phyloP scores from a whole-genome alignment of 2,329 filamentous ascomycete genomes.

The Talaromyces sp. region DNA sequence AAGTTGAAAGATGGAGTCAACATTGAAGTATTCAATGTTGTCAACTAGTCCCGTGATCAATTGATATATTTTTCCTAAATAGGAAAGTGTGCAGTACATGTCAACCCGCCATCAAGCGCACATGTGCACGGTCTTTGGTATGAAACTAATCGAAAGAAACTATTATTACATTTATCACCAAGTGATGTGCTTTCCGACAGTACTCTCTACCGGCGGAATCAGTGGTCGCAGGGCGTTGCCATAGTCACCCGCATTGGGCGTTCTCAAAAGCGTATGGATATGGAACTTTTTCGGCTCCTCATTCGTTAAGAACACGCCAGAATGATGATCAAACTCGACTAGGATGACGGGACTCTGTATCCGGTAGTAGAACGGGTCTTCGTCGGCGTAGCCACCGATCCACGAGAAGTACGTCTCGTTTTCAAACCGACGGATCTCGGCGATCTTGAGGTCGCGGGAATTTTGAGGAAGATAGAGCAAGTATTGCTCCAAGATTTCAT shows the following conservation, averaged over 20 bases:
- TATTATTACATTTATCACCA: conserved; percentile 17
- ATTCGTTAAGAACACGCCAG: conserved; percentile 71
- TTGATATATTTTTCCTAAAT: no score
- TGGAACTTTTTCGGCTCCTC: conserved; percentile 71
- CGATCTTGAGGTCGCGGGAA: conserved; percentile 52
- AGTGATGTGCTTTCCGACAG: conserved; percentile 32
- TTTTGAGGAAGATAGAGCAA: conserved; percentile 60
- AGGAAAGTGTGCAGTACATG: no score
- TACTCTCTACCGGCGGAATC: conserved; percentile 30
- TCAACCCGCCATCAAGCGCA: no score
- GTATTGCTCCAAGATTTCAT: conserved; percentile 59
- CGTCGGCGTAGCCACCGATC: conserved; percentile 63
- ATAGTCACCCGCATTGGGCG: conserved; percentile 73
- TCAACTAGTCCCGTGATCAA: no score
- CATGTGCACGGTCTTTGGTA: no score
- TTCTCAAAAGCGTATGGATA: conserved; percentile 67
- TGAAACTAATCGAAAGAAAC: not conserved
- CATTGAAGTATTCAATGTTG: no score
- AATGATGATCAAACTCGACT: conserved; percentile 75
- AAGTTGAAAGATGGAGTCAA: no score
- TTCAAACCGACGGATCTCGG: conserved; percentile 52
- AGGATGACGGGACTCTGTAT: conserved; percentile 71
- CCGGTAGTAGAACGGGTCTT: conserved; percentile 71
- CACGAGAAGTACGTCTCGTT: conserved; percentile 74
- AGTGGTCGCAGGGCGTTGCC: conserved; percentile 50